Evolutionary conservation across 352 stramenopile genomes (phyloP).

Genomic region (Phytophthora fragariae): DNA sequence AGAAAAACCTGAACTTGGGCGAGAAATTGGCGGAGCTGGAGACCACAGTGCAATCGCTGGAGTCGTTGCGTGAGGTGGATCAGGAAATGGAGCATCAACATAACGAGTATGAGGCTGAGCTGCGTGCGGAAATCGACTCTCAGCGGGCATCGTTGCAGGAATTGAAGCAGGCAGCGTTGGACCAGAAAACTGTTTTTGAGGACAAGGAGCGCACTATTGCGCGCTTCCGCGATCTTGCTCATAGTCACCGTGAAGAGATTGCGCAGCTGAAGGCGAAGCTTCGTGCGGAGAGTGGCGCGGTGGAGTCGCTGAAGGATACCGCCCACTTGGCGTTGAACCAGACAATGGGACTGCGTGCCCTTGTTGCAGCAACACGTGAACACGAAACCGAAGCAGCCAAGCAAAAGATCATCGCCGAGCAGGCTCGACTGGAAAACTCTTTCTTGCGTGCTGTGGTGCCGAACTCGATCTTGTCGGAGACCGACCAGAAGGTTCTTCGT

Average conservation of each 20-base stretch:
- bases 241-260: constrained; percentile 79
- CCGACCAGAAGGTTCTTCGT: constrained; percentile 76
- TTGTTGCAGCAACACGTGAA: constrained; percentile 66
- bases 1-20: constrained; percentile 88
- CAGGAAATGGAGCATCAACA: constrained; percentile 93
- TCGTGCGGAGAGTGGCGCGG: constrained; percentile 67
- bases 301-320: constrained; percentile 81
- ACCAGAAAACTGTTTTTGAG: constrained; percentile 70
- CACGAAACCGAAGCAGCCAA: constrained; percentile 76
- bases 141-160: constrained; percentile 64
- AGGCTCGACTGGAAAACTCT: constrained; percentile 69
- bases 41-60: constrained; percentile 72
- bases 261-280: constrained; percentile 77
- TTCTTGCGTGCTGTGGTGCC: constrained; percentile 77
- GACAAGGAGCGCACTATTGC: constrained; percentile 86
- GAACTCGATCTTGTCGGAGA: constrained; percentile 75
- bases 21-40: constrained; percentile 85
- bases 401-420: constrained; percentile 71
- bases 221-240: constrained; percentile 77
- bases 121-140: constrained; percentile 74
- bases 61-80: constrained; percentile 84
- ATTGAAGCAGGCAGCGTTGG: constrained; percentile 56
- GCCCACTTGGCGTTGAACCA: constrained; percentile 78
- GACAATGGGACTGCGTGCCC: constrained; percentile 71
- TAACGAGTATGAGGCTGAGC: constrained; percentile 80